Base-by-base conservation (phyloP, 306 rosid species). In the Glycyrrhiza uralensis region DNA sequence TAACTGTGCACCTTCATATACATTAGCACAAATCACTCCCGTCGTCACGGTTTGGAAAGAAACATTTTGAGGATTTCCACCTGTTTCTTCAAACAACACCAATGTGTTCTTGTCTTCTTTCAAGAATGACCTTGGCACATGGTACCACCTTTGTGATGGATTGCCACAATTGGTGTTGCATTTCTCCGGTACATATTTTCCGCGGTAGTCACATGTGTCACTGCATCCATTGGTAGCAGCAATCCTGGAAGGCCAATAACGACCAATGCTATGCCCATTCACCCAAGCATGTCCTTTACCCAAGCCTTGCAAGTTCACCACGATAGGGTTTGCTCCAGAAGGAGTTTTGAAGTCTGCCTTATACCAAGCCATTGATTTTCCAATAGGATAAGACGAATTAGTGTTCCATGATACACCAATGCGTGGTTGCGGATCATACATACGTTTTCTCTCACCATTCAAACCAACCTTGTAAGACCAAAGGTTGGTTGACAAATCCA, bases 231-330 rank as follows among this genome's bases (percentile, higher is more conserved):
- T 5, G 11, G 22, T 18, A 1, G 12, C 7, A 23, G 69, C 28
- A 11, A 42, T 12, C 8, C 4, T 2, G 4, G 63, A 14, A n/a
- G 78, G 33, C 75, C 75, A 72, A 32, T 52, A 71, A 19, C 78
- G 60, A 1, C 78, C 74, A 12, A 79, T 64, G 69, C 69, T 72
- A 3, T 33, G 26, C 5, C 82, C 78, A 52, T 72, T 79, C 44
- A 58, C 65, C 65, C 75, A 79, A 7, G 74, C 82, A 14, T 72
- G 78, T 10, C 82, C 82, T n/a, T 32, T 30, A 1, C 65, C 79
- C 47, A 72, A 15, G 3, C 83, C 75, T 39, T 33, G 42, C 50
- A 72, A 79, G 20, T 72, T 75, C 29, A 66, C 69, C 11, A 66
- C 79, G 10, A 57, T 75, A 7, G 75, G 83, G 18, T 72, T 59